Conservation (phyloP, 352 stramenopile species). For the Plasmopara halstedii region DNA sequence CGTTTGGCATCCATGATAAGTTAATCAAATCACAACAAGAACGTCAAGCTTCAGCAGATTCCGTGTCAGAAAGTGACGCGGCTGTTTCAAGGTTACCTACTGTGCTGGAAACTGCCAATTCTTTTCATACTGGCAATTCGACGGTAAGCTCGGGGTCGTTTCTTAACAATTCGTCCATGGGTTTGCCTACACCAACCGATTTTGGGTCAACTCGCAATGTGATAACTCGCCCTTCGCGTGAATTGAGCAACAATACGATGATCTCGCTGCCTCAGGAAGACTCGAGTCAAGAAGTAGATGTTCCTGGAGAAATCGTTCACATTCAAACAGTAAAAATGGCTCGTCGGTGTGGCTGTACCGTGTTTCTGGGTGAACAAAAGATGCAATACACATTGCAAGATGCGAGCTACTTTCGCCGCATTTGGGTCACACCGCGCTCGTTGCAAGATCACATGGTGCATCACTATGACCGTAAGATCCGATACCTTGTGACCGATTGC, state of each 20-base stretch:
- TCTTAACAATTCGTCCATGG: constrained; percentile 15
- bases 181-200: constrained; percentile 9
- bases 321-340: constrained; percentile 49
- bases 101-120: constrained; percentile 9
- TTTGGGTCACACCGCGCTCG: constrained; percentile 51
- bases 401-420: constrained; percentile 59
- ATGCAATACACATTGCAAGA: constrained; percentile 65
- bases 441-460: constrained; percentile 75
- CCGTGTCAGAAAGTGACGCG: background rate
- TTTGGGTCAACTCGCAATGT: constrained; percentile 19
- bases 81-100: constrained; percentile 13
- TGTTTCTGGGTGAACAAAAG: constrained; percentile 57
- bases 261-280: constrained; percentile 35
- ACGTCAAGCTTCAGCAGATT: background rate
- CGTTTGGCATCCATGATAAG: constrained; percentile 35
- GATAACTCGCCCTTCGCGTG: constrained; percentile 24
- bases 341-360: constrained; percentile 52
- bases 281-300: constrained; percentile 49
- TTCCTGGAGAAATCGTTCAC: constrained; percentile 65
- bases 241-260: constrained; percentile 30
- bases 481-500: constrained; percentile 44
- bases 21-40: too few species aligned
- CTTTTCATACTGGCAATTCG: constrained; percentile 7
- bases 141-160: constrained; percentile 13
- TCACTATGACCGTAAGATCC: constrained; percentile 73